Conservation (phyloP, 164 flowering plant species). For the Santalum album region DNA sequence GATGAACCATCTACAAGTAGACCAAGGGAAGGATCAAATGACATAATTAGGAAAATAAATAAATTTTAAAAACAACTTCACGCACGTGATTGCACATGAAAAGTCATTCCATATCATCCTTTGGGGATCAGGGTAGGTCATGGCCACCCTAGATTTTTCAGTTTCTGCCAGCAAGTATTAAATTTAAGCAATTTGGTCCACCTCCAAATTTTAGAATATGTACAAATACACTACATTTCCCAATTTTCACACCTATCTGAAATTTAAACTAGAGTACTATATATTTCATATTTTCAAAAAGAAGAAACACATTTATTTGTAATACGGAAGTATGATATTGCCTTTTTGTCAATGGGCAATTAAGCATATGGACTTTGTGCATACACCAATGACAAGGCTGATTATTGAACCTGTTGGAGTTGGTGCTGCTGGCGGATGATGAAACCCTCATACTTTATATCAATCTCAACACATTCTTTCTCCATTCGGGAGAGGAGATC, state of each 20-base stretch:
- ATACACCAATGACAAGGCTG: neutral
- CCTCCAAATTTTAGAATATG: too few species aligned
- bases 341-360: too few species aligned
- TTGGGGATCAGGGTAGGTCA: too few species aligned
- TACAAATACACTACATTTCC: too few species aligned
- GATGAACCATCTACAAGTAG: slow-evolving; percentile 55
- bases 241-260: too few species aligned
- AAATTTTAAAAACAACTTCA: neutral
- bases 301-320: neutral
- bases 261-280: too few species aligned
- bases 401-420: slow-evolving; percentile 60
- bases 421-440: slow-evolving; percentile 76
- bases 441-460: slow-evolving; percentile 95
- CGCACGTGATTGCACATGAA: neutral
- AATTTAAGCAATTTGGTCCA: too few species aligned
- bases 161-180: too few species aligned
- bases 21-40: neutral
- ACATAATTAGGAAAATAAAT: too few species aligned
- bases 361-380: neutral
- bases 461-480: slow-evolving; percentile 85
- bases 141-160: too few species aligned
- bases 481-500: slow-evolving; percentile 52
- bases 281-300: too few species aligned
- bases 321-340: too few species aligned
- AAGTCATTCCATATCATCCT: neutral